Conservation (phyloP, 352 stramenopile species). For the Globisporangium sylvaticum region DNA sequence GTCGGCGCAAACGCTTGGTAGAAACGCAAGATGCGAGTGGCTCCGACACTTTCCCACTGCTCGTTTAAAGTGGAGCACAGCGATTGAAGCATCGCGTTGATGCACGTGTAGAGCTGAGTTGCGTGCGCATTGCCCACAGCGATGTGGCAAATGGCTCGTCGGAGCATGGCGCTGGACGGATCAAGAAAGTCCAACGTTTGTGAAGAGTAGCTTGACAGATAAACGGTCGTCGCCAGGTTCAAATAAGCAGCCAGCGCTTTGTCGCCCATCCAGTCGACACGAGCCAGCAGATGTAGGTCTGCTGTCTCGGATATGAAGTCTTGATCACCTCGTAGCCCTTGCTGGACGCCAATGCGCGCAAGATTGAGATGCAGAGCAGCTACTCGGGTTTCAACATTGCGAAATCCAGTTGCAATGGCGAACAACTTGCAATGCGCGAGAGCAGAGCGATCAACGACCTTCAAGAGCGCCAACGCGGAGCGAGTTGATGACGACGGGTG, state of each 20-base stretch:
- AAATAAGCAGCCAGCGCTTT: not conserved
- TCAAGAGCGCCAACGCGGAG: not conserved
- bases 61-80: not conserved
- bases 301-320: not conserved
- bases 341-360: not conserved
- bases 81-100: not conserved
- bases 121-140: not conserved
- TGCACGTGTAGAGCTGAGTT: not conserved
- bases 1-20: not conserved
- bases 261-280: not conserved
- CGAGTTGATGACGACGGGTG: not conserved
- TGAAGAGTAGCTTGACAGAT: constrained; percentile 1
- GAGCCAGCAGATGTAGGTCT: not conserved
- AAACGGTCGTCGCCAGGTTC: not conserved
- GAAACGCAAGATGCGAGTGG: not conserved
- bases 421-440: constrained; percentile 1
- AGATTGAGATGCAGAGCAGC: constrained; percentile 3
- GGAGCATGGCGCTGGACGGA: not conserved
- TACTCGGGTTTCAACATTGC: not conserved
- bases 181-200: constrained; percentile 7
- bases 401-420: not conserved
- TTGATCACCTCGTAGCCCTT: not conserved
- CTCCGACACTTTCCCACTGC: constrained; percentile 1
- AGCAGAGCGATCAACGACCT: not conserved
- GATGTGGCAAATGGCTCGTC: not conserved